Conservation (phyloP, 2,329 filamentous ascomycete species). For the Paecilomyces dactylethromorphus region DNA sequence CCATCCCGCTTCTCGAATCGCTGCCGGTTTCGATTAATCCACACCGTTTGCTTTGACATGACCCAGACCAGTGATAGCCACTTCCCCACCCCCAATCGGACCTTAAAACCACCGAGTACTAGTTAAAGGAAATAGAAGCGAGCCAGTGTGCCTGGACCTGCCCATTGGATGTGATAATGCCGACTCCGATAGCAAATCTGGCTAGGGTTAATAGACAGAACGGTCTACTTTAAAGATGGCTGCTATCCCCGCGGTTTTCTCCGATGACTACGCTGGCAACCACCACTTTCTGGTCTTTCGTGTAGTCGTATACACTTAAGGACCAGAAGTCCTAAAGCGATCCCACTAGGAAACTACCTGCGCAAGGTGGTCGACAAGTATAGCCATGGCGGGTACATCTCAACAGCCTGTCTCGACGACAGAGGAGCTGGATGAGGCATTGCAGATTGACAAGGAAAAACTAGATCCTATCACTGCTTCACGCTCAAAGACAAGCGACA, state of each 20-base stretch:
- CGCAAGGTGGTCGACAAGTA: neutral
- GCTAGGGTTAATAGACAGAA: neutral
- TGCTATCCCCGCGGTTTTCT: neutral
- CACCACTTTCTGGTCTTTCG: neutral
- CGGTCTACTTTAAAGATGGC: neutral
- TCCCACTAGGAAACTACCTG: neutral
- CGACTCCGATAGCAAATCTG: conserved; percentile 2
- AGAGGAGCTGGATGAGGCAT: neutral
- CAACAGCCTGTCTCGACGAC: neutral
- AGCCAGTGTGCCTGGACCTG: conserved; percentile 6
- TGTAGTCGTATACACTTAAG: neutral
- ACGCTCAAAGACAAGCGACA: conserved; percentile 5
- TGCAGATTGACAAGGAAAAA: conserved; percentile 6
- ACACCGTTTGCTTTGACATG: neutral
- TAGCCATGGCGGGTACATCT: neutral
- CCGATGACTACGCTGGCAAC: neutral
- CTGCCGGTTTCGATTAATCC: neutral
- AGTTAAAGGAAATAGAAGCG: conserved; percentile 20
- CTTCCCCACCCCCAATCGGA: neutral
- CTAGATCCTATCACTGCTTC: neutral
- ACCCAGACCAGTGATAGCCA: neutral
- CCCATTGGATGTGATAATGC: neutral
- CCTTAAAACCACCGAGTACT: conserved; percentile 5
- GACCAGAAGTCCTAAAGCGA: neutral
- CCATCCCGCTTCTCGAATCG: neutral